Conservation (phyloP, 2,329 filamentous ascomycete species). For the Aspergillus floridensis region DNA sequence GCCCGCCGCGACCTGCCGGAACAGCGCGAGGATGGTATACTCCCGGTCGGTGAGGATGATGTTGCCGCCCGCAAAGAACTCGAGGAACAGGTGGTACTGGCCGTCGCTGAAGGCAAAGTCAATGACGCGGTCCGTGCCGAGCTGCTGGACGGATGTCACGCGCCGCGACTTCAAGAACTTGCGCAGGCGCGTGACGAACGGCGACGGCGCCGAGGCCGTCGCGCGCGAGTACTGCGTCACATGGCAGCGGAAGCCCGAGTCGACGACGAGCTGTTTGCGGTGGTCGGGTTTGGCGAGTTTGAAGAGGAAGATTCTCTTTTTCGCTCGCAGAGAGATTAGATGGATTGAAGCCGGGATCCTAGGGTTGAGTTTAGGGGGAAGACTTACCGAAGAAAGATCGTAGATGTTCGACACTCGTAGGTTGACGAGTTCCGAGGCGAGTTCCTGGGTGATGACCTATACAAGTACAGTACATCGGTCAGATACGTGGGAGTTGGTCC, state of each 20-base stretch:
- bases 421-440: constrained; percentile 70
- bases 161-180: constrained; percentile 85
- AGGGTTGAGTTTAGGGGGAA: too few species aligned
- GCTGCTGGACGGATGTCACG: constrained; percentile 75
- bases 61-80: constrained; percentile 96
- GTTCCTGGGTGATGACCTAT: constrained; percentile 91
- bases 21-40: constrained; percentile 74
- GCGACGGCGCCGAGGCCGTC: constrained; percentile 77
- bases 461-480: neutral
- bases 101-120: constrained; percentile 93
- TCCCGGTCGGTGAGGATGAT: constrained; percentile 87
- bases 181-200: constrained; percentile 79
- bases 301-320: constrained; percentile 80
- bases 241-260: constrained; percentile 94
- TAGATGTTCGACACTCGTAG: constrained; percentile 91
- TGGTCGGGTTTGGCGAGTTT: constrained; percentile 90
- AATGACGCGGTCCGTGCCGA: constrained; percentile 90
- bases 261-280: constrained; percentile 86
- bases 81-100: constrained; percentile 78
- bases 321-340: neutral
- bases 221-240: constrained; percentile 86
- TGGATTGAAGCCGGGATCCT: neutral
- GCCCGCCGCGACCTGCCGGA: constrained; percentile 76
- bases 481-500: neutral
- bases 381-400: constrained; percentile 74